Evolutionary conservation across 345 rosid genomes (phyloP).

Genomic region (Iberis pinnata): DNA sequence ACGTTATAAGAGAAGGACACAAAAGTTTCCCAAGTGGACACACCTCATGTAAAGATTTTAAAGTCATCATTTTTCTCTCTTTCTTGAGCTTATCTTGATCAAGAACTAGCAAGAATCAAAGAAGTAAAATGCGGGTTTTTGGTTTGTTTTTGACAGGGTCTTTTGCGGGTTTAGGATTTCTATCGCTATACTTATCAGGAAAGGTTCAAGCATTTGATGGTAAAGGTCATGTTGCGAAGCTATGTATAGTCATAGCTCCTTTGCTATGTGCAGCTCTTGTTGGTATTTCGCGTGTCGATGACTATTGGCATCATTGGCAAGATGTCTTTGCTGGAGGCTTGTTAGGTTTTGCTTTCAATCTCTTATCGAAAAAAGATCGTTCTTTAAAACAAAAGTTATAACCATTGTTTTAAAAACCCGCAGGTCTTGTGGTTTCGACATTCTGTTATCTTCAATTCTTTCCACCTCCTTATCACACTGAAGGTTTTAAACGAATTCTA

Average conservation of each 20-base stretch:
- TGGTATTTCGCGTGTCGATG: slow-evolving; percentile 74
- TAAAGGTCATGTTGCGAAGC: slow-evolving; percentile 66
- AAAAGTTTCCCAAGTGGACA: slow-evolving; percentile 95
- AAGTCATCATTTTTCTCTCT: background rate
- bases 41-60: slow-evolving; percentile 53
- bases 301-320: slow-evolving; percentile 88
- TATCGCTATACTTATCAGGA: slow-evolving; percentile 60
- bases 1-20: slow-evolving; percentile 70
- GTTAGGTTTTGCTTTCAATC: slow-evolving; percentile 39
- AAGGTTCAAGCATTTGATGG: slow-evolving; percentile 60
- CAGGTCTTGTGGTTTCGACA: slow-evolving; percentile 53
- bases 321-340: slow-evolving; percentile 79
- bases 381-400: background rate
- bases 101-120: background rate
- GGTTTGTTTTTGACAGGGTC: slow-evolving; percentile 40
- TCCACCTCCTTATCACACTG: slow-evolving; percentile 53
- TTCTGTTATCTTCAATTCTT: slow-evolving; percentile 72
- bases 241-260: slow-evolving; percentile 58
- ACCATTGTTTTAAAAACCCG: slow-evolving; percentile 4
- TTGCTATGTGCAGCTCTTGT: slow-evolving; percentile 59
- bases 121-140: background rate
- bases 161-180: slow-evolving; percentile 57
- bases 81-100: background rate
- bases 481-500: slow-evolving; percentile 36
- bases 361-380: background rate